Base-by-base conservation (phyloP, 441 rosid species). In the Eutrema salsugineum region DNA sequence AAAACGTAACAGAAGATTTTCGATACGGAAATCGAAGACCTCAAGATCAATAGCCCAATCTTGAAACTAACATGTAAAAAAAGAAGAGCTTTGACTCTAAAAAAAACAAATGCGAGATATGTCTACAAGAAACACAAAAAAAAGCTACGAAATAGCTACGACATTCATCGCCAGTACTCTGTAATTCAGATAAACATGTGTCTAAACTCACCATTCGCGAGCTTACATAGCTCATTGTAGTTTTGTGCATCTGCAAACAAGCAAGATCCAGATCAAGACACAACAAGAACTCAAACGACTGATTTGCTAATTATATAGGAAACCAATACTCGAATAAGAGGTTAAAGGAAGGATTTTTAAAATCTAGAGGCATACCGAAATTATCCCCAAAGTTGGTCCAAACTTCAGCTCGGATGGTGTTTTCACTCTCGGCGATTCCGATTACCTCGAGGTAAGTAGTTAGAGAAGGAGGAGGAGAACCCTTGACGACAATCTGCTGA, bases 361-460 rank as follows among this genome's bases (percentile, higher is more conserved):
- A 0, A 14, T 6, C 9, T n/a, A 60, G 40, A 10, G 20, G 4
- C 61, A 49, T 87, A 94, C 99, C 99, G 55, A 92, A 87, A 6
- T 77, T 46, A 59, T 89, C 94, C 0, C 97, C 98, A 68, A 94
- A 94, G 78, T 87, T 88, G 73, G 91, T 92, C 97, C 96, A 94
- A 42, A 79, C 73, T 35, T 92, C 90, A 77, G 97, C 94, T 58
- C 79, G 78, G 15, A 94, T 87, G 16, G 91, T 83, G 55, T 64
- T 73, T 0, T 89, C 96, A 68, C 71, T 61, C 49, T 92, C 98
- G 32, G 98, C 97, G 75, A 92, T 87, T 35, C 98, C 98, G 77
- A 90, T 86, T 15, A 90, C 91, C 77, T 92, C 99, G 40, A 94
- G 82, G 77, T 84, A 94, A 62, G 27, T 85, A 5, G 97, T 80